Conservation (phyloP, 768 basidiomycete genomes). For the Rhodotorula kratochvilovae region DNA sequence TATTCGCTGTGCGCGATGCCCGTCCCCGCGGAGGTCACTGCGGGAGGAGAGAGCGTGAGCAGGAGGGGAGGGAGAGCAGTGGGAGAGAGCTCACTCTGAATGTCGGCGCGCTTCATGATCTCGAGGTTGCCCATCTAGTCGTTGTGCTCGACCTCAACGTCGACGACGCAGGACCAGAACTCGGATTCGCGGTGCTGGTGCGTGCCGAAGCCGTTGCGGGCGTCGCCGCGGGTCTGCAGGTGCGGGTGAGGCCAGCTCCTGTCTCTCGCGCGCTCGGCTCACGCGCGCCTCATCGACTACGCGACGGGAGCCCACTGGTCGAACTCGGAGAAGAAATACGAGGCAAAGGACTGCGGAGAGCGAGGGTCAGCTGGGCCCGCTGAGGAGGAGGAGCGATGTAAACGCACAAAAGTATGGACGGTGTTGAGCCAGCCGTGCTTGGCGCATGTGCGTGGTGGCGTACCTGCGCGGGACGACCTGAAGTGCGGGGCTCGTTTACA, state of each 20-base stretch:
- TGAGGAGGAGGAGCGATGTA: constrained; percentile 47
- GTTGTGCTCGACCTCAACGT: constrained; percentile 73
- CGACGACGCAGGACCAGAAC: constrained; percentile 82
- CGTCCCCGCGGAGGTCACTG: constrained; percentile 68
- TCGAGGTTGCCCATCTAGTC: constrained; percentile 91
- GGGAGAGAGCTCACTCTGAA: constrained; percentile 62
- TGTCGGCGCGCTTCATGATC: constrained; percentile 76
- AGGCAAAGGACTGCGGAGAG: constrained; percentile 45
- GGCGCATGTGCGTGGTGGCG: constrained; percentile 63
- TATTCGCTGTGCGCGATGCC: constrained; percentile 81
- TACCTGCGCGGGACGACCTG: constrained; percentile 53
- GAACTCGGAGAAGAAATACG: constrained; percentile 59
- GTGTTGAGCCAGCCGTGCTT: constrained; percentile 84
- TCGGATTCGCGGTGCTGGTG: constrained; percentile 60
- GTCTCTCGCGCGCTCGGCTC: not conserved
- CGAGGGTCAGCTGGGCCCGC: constrained; percentile 46
- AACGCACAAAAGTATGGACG: constrained; percentile 71
- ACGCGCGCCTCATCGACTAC: constrained; percentile 70
- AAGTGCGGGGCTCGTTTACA: constrained; percentile 10
- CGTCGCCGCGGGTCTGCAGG: constrained; percentile 62
- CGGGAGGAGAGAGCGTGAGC: not conserved
- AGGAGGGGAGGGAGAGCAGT: no score
- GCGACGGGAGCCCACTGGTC: constrained; percentile 66
- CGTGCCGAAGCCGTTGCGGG: constrained; percentile 74
- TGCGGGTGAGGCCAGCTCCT: not conserved